Percentiles rank a stretch among this genome's conserved stretches.
These are phyloP conservation scores for Rheum nobile DNA, from an alignment of 148 eudicot genomes.

Conservation along the genomic window DNA sequence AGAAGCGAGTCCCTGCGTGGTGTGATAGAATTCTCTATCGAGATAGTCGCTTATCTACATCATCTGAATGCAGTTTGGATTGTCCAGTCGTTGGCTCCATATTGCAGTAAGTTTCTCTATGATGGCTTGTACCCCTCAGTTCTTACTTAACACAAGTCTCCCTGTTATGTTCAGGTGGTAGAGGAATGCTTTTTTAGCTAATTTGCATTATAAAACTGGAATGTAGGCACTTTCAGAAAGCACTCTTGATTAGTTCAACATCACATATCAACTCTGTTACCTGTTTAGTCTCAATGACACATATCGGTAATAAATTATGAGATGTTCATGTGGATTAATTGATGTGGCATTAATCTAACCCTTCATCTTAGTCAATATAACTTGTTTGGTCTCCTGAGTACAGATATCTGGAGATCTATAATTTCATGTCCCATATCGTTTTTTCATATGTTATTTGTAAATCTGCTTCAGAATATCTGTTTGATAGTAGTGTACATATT, in stretches of 20 bases:
- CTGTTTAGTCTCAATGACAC: not conserved
- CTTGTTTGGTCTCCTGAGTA: not conserved
- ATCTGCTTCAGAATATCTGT: not conserved
- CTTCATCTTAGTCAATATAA: not conserved
- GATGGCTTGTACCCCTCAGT: not conserved
- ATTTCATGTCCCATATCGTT: not conserved
- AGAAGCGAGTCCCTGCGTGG: conserved; percentile 98
- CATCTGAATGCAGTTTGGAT: conserved; percentile 72
- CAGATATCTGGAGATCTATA: not conserved
- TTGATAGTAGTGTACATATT: not conserved
- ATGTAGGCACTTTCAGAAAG: not conserved
- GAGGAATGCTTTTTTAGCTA: not conserved
- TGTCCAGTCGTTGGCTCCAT: conserved; percentile 85
- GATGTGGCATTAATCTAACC: not conserved
- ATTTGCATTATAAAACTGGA: not conserved
- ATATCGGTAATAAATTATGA: not conserved
- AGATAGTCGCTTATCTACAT: conserved; percentile 67
- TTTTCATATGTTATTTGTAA: not conserved
- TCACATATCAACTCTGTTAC: not conserved
- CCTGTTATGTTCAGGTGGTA: not conserved
- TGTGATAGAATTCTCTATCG: conserved; percentile 94
- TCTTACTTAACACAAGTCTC: not conserved
- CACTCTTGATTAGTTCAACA: not conserved
- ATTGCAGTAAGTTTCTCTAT: conserved; percentile 44
- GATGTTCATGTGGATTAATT: not conserved